A percentile compares a stretch with the other conserved stretches of the same genome.
Conservation (phyloP, 768 basidiomycete genomes). For the Tephrocybe sp. region DNA sequence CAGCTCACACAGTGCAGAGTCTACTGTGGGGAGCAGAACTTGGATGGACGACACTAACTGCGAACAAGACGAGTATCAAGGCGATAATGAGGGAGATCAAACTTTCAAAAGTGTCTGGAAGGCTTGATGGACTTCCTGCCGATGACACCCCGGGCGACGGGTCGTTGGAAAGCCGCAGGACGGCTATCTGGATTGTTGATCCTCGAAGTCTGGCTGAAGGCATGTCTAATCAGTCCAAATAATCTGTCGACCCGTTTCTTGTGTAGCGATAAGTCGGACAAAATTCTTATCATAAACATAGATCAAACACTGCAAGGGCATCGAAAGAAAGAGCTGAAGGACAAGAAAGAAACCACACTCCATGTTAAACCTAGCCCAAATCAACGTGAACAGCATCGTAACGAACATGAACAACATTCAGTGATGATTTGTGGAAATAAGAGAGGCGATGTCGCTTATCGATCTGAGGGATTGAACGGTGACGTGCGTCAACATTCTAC, state of each 20-base stretch:
- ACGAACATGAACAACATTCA: no score
- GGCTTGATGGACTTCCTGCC: slow-evolving; percentile 24
- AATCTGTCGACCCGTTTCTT: background rate
- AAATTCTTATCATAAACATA: background rate
- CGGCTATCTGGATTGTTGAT: slow-evolving; percentile 68
- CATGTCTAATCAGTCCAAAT: slow-evolving; percentile 23
- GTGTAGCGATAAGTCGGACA: background rate
- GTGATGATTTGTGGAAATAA: no score
- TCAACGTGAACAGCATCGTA: no score
- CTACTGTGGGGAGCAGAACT: slow-evolving; percentile 64
- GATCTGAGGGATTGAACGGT: no score
- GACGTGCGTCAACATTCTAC: no score
- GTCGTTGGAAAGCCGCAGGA: slow-evolving; percentile 15
- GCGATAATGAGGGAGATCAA: slow-evolving; percentile 71
- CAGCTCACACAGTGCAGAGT: slow-evolving; percentile 75
- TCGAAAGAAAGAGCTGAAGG: no score
- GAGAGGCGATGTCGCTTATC: no score
- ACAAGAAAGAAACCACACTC: no score
- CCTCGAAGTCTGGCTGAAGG: slow-evolving; percentile 77
- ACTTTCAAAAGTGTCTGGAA: slow-evolving; percentile 29
- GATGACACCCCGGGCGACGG: slow-evolving; percentile 7
- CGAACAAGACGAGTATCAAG: slow-evolving; percentile 76
- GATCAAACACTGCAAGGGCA: background rate
- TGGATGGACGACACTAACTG: slow-evolving; percentile 87
- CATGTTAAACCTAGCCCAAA: no score